Conservation (phyloP, 2,329 filamentous ascomycete genomes). For the Penicillium sp. region DNA sequence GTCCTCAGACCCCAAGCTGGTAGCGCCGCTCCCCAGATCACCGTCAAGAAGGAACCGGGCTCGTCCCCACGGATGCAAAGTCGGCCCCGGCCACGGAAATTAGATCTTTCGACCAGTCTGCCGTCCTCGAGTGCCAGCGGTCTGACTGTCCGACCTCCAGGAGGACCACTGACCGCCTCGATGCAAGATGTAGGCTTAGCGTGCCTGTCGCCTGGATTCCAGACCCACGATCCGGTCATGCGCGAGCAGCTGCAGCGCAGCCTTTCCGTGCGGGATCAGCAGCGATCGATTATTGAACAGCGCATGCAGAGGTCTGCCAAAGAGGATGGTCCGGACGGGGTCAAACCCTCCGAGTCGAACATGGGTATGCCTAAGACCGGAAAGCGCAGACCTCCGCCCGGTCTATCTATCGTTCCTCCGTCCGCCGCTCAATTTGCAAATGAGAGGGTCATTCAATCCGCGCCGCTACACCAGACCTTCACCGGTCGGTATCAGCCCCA, state of each 20-base stretch:
- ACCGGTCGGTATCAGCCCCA: conserved; percentile 80
- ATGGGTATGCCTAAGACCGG: conserved; percentile 39
- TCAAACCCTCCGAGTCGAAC: conserved; percentile 52
- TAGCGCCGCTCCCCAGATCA: conserved; percentile 65
- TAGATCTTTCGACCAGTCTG: conserved; percentile 45
- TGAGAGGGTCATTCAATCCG: conserved; percentile 94
- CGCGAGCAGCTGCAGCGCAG: conserved; percentile 92
- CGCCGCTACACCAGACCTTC: conserved; percentile 90
- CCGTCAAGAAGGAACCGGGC: conserved; percentile 92
- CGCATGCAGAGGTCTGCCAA: conserved; percentile 84
- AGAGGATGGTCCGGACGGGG: conserved; percentile 61
- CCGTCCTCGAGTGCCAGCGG: conserved; percentile 47
- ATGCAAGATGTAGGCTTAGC: conserved; percentile 93
- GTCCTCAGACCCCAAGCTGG: conserved; percentile 39
- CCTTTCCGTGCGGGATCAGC: conserved; percentile 87
- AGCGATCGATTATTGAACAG: conserved; percentile 90
- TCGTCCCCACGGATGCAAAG: conserved; percentile 70
- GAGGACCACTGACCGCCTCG: conserved; percentile 64
- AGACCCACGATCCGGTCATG: conserved; percentile 95
- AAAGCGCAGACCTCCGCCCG: conserved; percentile 66
- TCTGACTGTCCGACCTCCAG: conserved; percentile 64
- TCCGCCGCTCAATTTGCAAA: conserved; percentile 87
- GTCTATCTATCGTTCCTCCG: conserved; percentile 90
- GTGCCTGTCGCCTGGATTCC: conserved; percentile 90
- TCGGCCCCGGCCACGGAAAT: conserved; percentile 45